A percentile compares a stretch with the other conserved stretches of the same genome.
These are phyloP conservation scores for Aspergillus quadrilineatus DNA, from an alignment of 2,329 filamentous ascomycete species.

Conservation along the genomic window DNA sequence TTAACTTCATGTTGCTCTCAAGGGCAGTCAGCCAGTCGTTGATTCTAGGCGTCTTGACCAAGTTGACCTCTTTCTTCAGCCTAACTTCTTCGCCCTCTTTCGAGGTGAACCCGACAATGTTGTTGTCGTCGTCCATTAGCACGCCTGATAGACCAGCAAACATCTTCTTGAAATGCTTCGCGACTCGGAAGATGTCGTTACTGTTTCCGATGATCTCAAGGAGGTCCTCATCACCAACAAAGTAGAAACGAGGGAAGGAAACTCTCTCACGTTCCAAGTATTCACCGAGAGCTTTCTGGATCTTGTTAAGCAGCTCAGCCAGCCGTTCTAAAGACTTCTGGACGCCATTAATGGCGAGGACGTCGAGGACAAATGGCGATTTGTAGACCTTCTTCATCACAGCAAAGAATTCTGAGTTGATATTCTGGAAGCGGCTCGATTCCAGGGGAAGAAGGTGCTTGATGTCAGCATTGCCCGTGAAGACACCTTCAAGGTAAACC, in stretches of 20 bases:
- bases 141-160: slow-evolving; percentile 93
- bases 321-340: slow-evolving; percentile 94
- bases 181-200: slow-evolving; percentile 92
- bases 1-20: slow-evolving; percentile 90
- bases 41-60: slow-evolving; percentile 91
- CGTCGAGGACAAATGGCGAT: slow-evolving; percentile 90
- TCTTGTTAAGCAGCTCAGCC: slow-evolving; percentile 97
- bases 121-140: slow-evolving; percentile 82
- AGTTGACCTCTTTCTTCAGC: slow-evolving; percentile 85
- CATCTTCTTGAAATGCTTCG: slow-evolving; percentile 99
- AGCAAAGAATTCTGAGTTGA: slow-evolving; percentile 98
- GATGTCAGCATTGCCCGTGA: slow-evolving; percentile 97
- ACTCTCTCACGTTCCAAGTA: slow-evolving; percentile 97
- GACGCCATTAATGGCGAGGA: slow-evolving; percentile 90
- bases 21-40: slow-evolving; percentile 98
- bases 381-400: slow-evolving; percentile 99
- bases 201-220: slow-evolving; percentile 99
- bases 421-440: slow-evolving; percentile 95
- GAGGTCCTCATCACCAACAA: slow-evolving; percentile 96
- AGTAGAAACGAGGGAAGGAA: slow-evolving; percentile 98
- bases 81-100: slow-evolving; percentile 89
- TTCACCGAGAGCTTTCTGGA: slow-evolving; percentile 96
- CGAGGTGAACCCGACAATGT: slow-evolving; percentile 89
- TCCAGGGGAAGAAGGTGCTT: slow-evolving; percentile 96
- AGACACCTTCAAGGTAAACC: slow-evolving; percentile 98